A percentile compares a stretch with the other conserved stretches of the same genome.
phyloP scores from a whole-genome alignment of 139 green algal species.

The Monoraphidium neglectum region DNA sequence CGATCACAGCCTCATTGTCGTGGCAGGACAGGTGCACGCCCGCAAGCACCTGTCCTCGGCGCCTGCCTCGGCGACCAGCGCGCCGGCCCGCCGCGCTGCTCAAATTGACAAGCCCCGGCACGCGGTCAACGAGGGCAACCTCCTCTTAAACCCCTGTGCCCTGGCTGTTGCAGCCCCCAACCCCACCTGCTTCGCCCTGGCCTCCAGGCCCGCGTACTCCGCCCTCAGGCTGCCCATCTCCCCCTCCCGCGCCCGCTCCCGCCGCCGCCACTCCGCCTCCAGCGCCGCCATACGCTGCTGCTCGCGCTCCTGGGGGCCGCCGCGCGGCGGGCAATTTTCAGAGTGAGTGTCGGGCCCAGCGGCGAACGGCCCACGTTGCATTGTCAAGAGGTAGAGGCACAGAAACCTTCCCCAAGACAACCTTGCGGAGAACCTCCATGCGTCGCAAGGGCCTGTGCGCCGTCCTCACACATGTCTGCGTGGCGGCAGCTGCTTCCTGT shows the following conservation, averaged over 20 bases:
- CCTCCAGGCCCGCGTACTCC: constrained; percentile 45
- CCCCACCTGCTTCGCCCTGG: constrained; percentile 37
- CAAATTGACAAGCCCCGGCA: no score
- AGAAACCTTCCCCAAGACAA: neutral
- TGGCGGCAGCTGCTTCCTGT: neutral
- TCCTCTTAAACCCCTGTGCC: no score
- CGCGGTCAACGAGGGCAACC: no score
- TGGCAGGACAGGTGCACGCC: no score
- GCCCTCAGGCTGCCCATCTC: constrained; percentile 23
- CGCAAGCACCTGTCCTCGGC: no score
- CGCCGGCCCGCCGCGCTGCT: no score
- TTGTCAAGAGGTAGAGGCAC: neutral
- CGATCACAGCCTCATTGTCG: no score
- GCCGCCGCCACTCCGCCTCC: constrained; percentile 62
- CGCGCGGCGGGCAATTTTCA: constrained; percentile 50
- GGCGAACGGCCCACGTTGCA: no score
- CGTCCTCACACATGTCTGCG: neutral
- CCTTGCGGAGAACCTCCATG: neutral
- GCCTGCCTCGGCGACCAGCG: no score
- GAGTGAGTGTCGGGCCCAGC: no score
- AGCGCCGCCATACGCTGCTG: constrained; percentile 58
- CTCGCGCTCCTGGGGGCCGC: constrained; percentile 53
- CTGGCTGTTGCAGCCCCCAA: neutral
- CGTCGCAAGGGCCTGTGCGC: neutral
- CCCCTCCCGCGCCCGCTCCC: constrained; percentile 45